Conservation (phyloP, 768 basidiomycete species). For the Rhizopogon vinicolor region DNA sequence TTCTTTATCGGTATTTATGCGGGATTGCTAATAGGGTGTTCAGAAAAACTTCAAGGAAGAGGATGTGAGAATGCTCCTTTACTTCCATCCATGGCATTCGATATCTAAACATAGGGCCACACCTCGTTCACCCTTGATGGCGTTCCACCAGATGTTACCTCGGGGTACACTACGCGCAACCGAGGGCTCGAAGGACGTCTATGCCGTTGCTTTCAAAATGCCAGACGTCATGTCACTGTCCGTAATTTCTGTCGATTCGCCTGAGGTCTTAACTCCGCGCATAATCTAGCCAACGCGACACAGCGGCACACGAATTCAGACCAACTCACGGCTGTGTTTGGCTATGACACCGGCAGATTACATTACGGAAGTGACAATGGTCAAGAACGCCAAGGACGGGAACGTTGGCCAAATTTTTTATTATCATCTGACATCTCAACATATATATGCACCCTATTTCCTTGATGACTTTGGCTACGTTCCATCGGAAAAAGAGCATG, state of each 20-base stretch:
- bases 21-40: background rate
- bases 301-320: no score
- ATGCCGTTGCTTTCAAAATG: conserved; percentile 76
- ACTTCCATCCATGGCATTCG: background rate
- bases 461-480: conserved; percentile 67
- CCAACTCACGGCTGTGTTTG: conserved; percentile 43
- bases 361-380: conserved; percentile 82
- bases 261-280: conserved; percentile 59
- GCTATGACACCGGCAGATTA: conserved; percentile 79
- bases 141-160: conserved; percentile 74
- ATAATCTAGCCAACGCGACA: conserved; percentile 27
- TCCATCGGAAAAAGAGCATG: conserved; percentile 61
- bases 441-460: conserved; percentile 42
- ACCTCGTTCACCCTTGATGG: conserved; percentile 68
- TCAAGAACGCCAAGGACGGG: conserved; percentile 61
- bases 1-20: conserved; percentile 4
- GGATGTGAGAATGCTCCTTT: conserved; percentile 39
- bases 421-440: background rate
- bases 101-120: conserved; percentile 36
- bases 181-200: conserved; percentile 53
- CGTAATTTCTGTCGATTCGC: background rate
- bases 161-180: conserved; percentile 66
- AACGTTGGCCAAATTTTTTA: conserved; percentile 6
- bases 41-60: conserved; percentile 92
- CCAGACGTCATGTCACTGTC: conserved; percentile 72